Evolutionary conservation across 75 land plant genomes (phyloP).

Genomic region (Pseudotsuga menziesii): DNA sequence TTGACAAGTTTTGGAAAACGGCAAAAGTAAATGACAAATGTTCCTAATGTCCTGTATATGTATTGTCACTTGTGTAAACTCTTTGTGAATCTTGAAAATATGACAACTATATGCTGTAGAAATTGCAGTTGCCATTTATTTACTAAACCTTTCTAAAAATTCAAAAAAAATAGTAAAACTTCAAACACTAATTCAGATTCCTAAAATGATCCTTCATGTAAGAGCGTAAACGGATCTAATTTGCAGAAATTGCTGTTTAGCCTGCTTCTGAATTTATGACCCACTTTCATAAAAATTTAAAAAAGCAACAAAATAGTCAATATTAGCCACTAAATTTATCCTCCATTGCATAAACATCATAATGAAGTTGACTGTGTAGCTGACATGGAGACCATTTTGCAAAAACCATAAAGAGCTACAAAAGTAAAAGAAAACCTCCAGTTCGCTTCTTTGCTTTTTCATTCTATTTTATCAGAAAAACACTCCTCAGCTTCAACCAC

Average conservation of each 20-base stretch:
- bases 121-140: background rate
- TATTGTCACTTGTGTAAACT: background rate
- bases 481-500: background rate
- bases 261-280: background rate
- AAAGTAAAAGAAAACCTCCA: background rate
- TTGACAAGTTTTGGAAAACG: background rate
- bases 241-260: background rate
- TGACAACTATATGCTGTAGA: background rate
- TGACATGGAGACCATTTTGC: background rate
- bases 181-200: background rate
- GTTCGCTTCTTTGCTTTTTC: background rate
- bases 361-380: background rate
- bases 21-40: conserved; percentile 1
- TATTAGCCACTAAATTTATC: background rate
- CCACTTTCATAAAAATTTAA: background rate
- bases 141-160: background rate
- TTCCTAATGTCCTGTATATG: background rate
- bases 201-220: background rate
- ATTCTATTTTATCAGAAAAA: background rate
- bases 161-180: background rate
- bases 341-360: background rate
- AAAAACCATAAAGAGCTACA: background rate
- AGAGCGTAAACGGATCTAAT: background rate
- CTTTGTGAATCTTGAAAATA: background rate
- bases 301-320: background rate